Base-by-base conservation (phyloP, 768 basidiomycete species). In the Xanthoconium purpureum region DNA sequence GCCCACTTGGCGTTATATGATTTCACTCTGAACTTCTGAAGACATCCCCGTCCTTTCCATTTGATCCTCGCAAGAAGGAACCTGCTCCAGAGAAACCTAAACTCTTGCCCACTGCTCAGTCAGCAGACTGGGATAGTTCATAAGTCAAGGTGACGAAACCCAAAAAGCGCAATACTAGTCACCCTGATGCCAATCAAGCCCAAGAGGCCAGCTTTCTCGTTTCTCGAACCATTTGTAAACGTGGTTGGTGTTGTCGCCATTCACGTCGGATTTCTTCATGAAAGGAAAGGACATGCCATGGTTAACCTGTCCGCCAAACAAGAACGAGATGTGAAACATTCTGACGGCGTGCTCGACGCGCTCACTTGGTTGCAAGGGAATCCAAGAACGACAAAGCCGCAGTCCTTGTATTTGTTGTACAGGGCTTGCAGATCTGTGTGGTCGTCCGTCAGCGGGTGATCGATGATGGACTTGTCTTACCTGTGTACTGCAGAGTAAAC, bases 251-350 rank as follows among this genome's bases (percentile, higher is more conserved):
- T 80, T 75, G 62, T 88, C 84, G 4, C 94, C 94, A 70, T 97
- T 98, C 38, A 97, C 95, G 50, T 97, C 91, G 18, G 88, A 88
- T 75, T 96, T 98, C 76, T 85, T 88, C 86, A 91, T 90, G 48
- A 98, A 73, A 12, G 91, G 91, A 78, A 96, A 96, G 8, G 83
- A 84, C 29, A 98, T 93, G 17, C 91, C 91, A 68, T 94, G 86
- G 77, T 94, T 96, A 58, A 84, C 93, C 74, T 95, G 93, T 0
- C 82, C 80, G 52, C 84, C 89, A 64, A 96, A 95, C 85, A 94
- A 60, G 18, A 4, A 24, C 24, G 24, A 24, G 24, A 47, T 10
- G 11, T 1, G 24, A 36, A 12, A 18, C 17, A 42, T 18, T 52
- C 5, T 32, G 35, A n/a, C 28, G 11, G n/a, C 15, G 8, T 29